Base-by-base conservation (phyloP, 805 yeast genomes). In the Saccharomyces eubayanus region DNA sequence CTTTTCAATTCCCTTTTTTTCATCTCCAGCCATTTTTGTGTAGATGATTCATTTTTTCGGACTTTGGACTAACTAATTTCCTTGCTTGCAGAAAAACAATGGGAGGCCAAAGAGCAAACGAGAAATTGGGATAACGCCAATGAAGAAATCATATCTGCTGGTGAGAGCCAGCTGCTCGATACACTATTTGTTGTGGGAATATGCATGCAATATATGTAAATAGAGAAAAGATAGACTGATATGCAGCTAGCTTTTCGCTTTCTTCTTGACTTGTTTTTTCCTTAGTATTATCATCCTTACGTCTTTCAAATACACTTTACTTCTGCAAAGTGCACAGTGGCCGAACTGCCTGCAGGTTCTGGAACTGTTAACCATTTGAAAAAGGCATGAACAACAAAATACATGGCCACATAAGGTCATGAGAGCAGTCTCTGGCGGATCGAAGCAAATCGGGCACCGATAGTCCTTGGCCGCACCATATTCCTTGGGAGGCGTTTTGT, bases 341-440 rank as follows among this genome's bases (percentile, higher is more conserved):
- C 78, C 79, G 48, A 62, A 60, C 12, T 54, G 58, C 48, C 64
- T 64, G 24, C 62, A 67, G 45, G 62, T 68, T 60, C 71, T 76
- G 41, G 80, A 80, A 60, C 72, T 74, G 11, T 79, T 77, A 31
- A 78, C 75, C 64, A 77, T 77, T 56, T 72, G 69, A 56, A 77
- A 81, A 4, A 78, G 69, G 62, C 85, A 82, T 28, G 75, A 76
- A 5, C 75, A 70, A 59, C 86, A 82, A 59, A 76, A 81, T 2
- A 78, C 68, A 62, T 82, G 86, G 0, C 86, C 86, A 66, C 86
- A 82, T 0, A 79, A 77, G 3, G 81, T 72, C 16, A 77, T 76
- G 30, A 75, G 72, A 1, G 83, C 76, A 6, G 69, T 59, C 14
- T 70, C 74, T 2, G 83, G 81, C 4, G 76, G 72, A 8, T 80